phyloP scores from a whole-genome alignment of 805 yeast species.

The Aciculoconidium aculeatum region DNA sequence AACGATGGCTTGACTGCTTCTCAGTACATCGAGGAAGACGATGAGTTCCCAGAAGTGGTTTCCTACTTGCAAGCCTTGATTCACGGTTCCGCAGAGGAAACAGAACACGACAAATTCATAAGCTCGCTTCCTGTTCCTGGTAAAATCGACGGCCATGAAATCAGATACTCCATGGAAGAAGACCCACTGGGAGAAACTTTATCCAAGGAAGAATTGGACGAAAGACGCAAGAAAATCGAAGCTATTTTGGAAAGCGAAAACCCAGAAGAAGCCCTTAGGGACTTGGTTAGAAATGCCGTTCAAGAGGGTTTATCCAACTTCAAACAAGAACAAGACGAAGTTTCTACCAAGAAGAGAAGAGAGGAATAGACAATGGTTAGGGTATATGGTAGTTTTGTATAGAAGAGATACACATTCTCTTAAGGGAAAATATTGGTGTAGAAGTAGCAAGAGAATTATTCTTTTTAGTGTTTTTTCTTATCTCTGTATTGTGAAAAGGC shows the following conservation, averaged over 20 bases:
- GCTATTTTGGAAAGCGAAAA: slow-evolving; percentile 72
- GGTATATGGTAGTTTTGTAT: too few relatives aligned
- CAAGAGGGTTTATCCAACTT: slow-evolving; percentile 44
- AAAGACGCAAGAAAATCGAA: slow-evolving; percentile 59
- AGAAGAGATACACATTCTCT: too few relatives aligned
- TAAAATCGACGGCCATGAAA: slow-evolving; percentile 39
- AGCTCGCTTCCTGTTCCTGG: slow-evolving; percentile 33
- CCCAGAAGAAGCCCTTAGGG: slow-evolving; percentile 72
- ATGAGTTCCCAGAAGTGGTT: slow-evolving; percentile 74
- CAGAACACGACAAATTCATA: slow-evolving; percentile 12
- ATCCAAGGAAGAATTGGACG: slow-evolving; percentile 40
- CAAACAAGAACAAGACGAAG: slow-evolving; percentile 18
- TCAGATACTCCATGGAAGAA: slow-evolving; percentile 51
- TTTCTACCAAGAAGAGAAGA: slow-evolving; percentile 29
- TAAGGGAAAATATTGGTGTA: too few relatives aligned
- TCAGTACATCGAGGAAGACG: slow-evolving; percentile 75
- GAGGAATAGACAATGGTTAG: too few relatives aligned
- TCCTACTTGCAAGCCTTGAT: slow-evolving; percentile 48
- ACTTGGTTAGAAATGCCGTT: slow-evolving; percentile 61
- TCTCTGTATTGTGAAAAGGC: too few relatives aligned
- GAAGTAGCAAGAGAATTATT: too few relatives aligned
- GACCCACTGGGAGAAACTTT: slow-evolving; percentile 35
- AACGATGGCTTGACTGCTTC: slow-evolving; percentile 70
- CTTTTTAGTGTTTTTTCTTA: too few relatives aligned
- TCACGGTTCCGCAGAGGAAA: slow-evolving; percentile 21